These are phyloP conservation scores for Amanita polypyramis DNA, from an alignment of 768 basidiomycete species.

Conservation along the genomic window DNA sequence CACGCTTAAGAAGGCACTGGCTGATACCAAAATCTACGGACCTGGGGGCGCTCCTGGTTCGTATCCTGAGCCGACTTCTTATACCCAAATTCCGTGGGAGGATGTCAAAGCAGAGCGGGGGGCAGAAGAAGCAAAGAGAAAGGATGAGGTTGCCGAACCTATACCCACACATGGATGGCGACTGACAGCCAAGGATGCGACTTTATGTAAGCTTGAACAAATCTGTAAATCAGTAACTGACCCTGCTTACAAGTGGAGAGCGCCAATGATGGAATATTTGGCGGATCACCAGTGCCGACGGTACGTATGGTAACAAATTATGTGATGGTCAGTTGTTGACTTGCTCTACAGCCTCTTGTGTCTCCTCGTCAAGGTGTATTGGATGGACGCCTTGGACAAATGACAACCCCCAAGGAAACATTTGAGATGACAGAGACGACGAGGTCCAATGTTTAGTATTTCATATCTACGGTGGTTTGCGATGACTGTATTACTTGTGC, in stretches of 20 bases:
- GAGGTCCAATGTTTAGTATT: too few relatives aligned
- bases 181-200: constrained; percentile 41
- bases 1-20: constrained; percentile 64
- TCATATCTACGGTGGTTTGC: background rate
- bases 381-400: constrained; percentile 3
- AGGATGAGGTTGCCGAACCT: background rate
- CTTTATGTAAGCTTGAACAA: constrained; percentile 27
- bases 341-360: constrained; percentile 21
- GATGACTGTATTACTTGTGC: background rate
- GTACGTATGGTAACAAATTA: constrained; percentile 11
- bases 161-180: constrained; percentile 29
- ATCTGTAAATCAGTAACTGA: background rate
- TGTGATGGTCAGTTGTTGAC: constrained; percentile 2
- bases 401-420: too few relatives aligned
- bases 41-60: constrained; percentile 47
- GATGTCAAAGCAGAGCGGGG: constrained; percentile 34
- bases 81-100: constrained; percentile 70
- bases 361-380: constrained; percentile 21
- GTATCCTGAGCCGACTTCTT: constrained; percentile 42
- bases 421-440: background rate
- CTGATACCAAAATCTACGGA: constrained; percentile 63
- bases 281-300: constrained; percentile 19
- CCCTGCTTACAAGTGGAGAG: constrained; percentile 23
- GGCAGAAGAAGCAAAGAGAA: constrained; percentile 18
- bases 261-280: constrained; percentile 31